phyloP scores from a whole-genome alignment of 306 rosid genomes.

The Acacia crassicarpa region DNA sequence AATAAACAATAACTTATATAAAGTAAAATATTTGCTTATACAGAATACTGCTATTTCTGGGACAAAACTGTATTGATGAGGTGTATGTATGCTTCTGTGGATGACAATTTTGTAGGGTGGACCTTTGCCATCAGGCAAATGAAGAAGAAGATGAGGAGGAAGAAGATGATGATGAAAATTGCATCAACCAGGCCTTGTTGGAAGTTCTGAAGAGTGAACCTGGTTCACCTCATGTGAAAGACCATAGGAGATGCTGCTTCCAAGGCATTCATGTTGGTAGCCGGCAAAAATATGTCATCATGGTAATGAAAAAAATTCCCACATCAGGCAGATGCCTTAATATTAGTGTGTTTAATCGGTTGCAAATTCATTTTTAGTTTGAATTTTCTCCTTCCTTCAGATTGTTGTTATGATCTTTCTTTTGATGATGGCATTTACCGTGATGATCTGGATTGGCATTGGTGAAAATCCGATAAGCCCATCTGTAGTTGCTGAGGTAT shows the following conservation, averaged over 20 bases:
- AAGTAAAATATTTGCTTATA: not conserved
- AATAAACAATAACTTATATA: too few species aligned
- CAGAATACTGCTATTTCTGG: not conserved
- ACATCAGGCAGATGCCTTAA: not conserved
- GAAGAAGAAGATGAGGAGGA: conserved; percentile 75
- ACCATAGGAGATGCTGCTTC: conserved; percentile 55
- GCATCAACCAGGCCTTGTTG: conserved; percentile 48
- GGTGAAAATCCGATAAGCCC: conserved; percentile 56
- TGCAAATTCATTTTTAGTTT: conserved; percentile 21
- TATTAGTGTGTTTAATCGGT: not conserved
- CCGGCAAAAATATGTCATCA: conserved; percentile 62
- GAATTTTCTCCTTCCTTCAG: conserved; percentile 43
- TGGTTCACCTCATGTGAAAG: conserved; percentile 34
- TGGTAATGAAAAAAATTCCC: conserved; percentile 40
- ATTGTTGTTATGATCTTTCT: conserved; percentile 48
- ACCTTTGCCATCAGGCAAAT: conserved; percentile 77
- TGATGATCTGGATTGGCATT: conserved; percentile 58
- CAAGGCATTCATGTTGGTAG: conserved; percentile 57
- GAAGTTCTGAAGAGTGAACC: conserved; percentile 40
- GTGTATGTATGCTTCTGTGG: conserved; percentile 33
- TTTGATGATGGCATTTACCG: conserved; percentile 51
- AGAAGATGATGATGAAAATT: conserved; percentile 44
- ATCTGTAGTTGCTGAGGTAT: conserved; percentile 58
- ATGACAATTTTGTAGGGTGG: conserved; percentile 64
- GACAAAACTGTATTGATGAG: conserved; percentile 29